phyloP scores from a whole-genome alignment of 805 yeast species.

The Starmerella riodocensis region DNA sequence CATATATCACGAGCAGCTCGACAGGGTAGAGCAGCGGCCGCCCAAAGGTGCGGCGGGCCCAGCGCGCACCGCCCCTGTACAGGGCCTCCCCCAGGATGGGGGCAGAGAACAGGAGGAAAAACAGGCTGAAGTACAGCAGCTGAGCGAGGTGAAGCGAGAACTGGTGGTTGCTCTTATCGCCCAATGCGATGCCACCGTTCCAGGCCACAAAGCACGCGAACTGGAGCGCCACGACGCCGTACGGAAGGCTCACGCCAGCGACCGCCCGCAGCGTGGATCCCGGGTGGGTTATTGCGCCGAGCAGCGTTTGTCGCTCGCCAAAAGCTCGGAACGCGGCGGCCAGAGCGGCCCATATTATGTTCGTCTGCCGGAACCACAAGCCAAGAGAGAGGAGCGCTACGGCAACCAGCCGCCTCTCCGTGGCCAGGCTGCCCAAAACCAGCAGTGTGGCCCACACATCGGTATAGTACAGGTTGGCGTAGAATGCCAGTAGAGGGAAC shows the following conservation, averaged over 20 bases:
- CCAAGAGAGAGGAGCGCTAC: conserved; percentile 49
- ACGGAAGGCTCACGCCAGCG: conserved; percentile 8
- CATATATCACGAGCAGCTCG: conserved; percentile 15
- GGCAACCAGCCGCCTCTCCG: conserved; percentile 29
- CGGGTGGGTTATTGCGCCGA: background rate
- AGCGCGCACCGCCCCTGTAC: background rate
- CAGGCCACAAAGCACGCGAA: conserved; percentile 46
- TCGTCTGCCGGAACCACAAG: conserved; percentile 76
- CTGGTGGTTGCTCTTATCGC: conserved; percentile 78
- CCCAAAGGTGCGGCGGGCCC: background rate
- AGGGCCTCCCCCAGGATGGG: conserved; percentile 56
- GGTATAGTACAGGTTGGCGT: conserved; percentile 71
- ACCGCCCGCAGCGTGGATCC: background rate
- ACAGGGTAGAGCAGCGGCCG: background rate
- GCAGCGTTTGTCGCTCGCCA: background rate
- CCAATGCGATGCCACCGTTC: conserved; percentile 81
- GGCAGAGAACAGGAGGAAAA: conserved; percentile 48
- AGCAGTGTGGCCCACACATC: conserved; percentile 83
- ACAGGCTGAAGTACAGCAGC: conserved; percentile 60
- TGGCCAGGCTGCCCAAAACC: conserved; percentile 36
- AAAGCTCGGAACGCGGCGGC: conserved; percentile 24
- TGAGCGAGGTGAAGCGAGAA: conserved; percentile 65
- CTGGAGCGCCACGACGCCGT: conserved; percentile 28
- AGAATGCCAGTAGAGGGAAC: conserved; percentile 62
- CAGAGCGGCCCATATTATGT: conserved; percentile 71